Conservation (phyloP, 352 stramenopile species). For the Globisporangium cystogenes region DNA sequence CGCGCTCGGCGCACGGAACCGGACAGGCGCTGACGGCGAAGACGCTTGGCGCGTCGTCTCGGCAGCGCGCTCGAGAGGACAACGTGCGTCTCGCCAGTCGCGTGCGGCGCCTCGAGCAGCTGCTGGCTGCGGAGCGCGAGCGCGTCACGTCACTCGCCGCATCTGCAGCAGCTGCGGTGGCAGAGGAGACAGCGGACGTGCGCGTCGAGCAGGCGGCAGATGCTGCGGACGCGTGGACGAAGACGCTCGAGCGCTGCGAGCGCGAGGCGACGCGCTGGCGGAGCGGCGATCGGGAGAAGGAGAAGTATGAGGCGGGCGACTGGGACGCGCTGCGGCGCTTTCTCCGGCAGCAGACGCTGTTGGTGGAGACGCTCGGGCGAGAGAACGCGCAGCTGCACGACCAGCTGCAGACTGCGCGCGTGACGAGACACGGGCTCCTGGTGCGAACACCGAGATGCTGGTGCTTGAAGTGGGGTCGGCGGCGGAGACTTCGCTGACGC, state of each 20-base stretch:
- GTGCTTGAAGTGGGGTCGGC: background rate
- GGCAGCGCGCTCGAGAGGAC: constrained; percentile 20
- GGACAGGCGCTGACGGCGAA: too few relatives aligned
- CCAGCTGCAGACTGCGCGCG: constrained; percentile 11
- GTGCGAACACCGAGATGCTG: constrained; percentile 3
- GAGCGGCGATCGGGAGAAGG: background rate
- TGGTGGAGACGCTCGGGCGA: constrained; percentile 10
- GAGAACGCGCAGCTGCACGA: constrained; percentile 24
- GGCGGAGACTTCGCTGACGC: background rate
- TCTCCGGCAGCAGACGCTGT: constrained; percentile 11
- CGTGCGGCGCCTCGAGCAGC: constrained; percentile 17
- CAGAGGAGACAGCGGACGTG: background rate
- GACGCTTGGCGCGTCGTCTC: too few relatives aligned
- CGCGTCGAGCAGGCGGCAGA: background rate
- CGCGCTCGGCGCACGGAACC: too few relatives aligned
- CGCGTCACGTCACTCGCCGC: too few relatives aligned
- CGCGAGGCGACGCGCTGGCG: background rate
- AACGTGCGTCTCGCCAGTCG: constrained; percentile 19
- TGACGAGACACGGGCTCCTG: constrained; percentile 14
- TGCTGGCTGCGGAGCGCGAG: constrained; percentile 12
- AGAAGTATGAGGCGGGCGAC: background rate
- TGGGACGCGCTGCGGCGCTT: constrained; percentile 8
- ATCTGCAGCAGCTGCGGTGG: too few relatives aligned
- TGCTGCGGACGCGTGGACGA: background rate
- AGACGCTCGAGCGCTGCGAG: constrained; percentile 1